Base-by-base conservation (phyloP, 148 eudicot genomes). In the Rhododendron vialii region DNA sequence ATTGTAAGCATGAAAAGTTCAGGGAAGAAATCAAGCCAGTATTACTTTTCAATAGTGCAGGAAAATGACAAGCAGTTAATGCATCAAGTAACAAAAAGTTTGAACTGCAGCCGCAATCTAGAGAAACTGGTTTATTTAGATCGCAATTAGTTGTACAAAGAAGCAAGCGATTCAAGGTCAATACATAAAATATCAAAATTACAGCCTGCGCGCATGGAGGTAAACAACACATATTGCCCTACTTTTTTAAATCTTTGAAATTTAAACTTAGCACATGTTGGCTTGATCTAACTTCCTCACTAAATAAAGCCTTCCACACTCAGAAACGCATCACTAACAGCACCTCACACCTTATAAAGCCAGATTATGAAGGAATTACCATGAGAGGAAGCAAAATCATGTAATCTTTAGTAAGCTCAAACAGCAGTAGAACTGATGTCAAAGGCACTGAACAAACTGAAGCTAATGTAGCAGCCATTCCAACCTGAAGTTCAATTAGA, bases 391-490 rank as follows among this genome's bases (percentile, higher is more conserved):
- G 99, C 93, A 96, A 92, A 87, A 96, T 96, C 90, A 92, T 92
- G 88, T 96, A 96, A 90, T 96, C 99, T 87, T 92, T 95, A 30
- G 99, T 96, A 90, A 95, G 93, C 96, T 96, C 99, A 90, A 96
- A 96, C 84, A 96, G 91, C 53, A 96, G 96, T 82, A 95, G 89
- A 91, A 95, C 98, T 63, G 99, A 96, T 74, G 99, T 96, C 92
- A 96, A 91, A 87, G 99, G 99, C 28, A 96, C 98, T 41, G 98
- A 95, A 94, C 99, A 96, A 81, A 93, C 95, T 50, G 99, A 95
- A 78, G 99, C 99, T 87, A 96, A 89, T 38, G 98, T 95, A 88
- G 99, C 99, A 86, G 99, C 99, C 99, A 96, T 96, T 53, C 99
- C 99, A 86, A 96, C 99, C 99, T 96, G 93, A 91, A 93, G 80